Base-by-base conservation (phyloP, 1,139 yeast species). In the Saccharomyces hybrid region DNA sequence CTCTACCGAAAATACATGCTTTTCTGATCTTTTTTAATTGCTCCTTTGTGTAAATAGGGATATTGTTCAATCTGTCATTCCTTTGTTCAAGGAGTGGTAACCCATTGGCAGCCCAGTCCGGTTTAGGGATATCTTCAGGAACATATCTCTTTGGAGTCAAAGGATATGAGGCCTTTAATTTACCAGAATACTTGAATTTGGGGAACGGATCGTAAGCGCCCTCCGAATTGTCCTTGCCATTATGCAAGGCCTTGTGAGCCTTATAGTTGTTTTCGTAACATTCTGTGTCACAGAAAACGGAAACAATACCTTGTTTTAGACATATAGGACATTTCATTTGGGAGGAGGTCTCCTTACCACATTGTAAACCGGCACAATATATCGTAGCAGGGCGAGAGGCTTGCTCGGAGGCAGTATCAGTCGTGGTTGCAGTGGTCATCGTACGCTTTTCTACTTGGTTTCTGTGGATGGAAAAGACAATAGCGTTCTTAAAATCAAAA, bases 251-350 rank as follows among this genome's bases (percentile, higher is more conserved):
- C 66, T 81, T 82, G 64, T 82, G 85, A 14, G 71, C 66, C 38
- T 74, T 70, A 88, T 96, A 91, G 59, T 84, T 78, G 48, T 85
- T 74, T 69, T 88, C 83, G 76, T 88, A 95, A 71, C 99, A 93
- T 1, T 73, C 74, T 65, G 93, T 96, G 67, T 84, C 79, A 73
- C 99, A 95, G 72, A 91, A 93, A 26, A 78, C 78, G 54, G 80
- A 76, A 48, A 77, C 75, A 49, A 80, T 64, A 23, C 83, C 88
- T 58, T 78, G 79, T 67, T 93, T 91, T 58, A 93, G 73, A 71
- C 99, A 93, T 11, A 91, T 76, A 0, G 99, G 99, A 70, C 99
- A 93, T 67, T 90, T 90, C 61, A 93, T 76, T 46, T 79, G 74
- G 44, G 95, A 85, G 2, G 78, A 77, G 11, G 96, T 89, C 47